Evolutionary conservation across 2,329 filamentous ascomycete species (phyloP).

Genomic region (Monascus ruber): DNA sequence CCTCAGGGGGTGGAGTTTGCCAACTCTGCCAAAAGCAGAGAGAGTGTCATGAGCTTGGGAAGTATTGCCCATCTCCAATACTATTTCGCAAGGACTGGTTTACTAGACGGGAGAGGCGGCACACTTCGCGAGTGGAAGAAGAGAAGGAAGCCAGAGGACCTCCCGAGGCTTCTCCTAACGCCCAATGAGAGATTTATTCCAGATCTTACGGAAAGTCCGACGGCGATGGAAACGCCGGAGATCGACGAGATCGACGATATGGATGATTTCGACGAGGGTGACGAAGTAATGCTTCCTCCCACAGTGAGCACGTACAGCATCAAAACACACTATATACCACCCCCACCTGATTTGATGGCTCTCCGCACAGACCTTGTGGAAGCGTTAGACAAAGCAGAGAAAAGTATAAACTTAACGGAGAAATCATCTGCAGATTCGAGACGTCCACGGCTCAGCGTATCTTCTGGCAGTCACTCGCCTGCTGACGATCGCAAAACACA

Average conservation of each 20-base stretch:
- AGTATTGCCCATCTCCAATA: constrained; percentile 97
- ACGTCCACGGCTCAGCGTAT: constrained; percentile 19
- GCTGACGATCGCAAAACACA: neutral
- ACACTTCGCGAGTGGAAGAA: constrained; percentile 63
- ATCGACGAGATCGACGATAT: constrained; percentile 18
- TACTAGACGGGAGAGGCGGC: constrained; percentile 86
- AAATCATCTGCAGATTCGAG: constrained; percentile 15
- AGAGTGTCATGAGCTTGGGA: constrained; percentile 91
- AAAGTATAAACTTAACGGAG: constrained; percentile 46
- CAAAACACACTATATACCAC: constrained; percentile 67
- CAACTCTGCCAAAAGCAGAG: constrained; percentile 74
- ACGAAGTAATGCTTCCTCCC: constrained; percentile 79
- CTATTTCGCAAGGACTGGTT: constrained; percentile 89
- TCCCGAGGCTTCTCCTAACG: constrained; percentile 29
- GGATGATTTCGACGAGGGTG: constrained; percentile 44
- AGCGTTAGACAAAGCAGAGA: constrained; percentile 57
- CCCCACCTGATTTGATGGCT: constrained; percentile 70
- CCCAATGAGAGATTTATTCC: constrained; percentile 28
- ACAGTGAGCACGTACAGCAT: constrained; percentile 94
- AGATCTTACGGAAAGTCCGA: constrained; percentile 42
- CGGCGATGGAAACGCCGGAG: constrained; percentile 20
- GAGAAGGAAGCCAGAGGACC: constrained; percentile 29
- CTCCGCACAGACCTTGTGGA: constrained; percentile 60
- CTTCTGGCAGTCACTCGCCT: constrained; percentile 8
- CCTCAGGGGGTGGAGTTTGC: constrained; percentile 83